Conservation (phyloP, 148 eudicot genomes). For the Amaranthus palmeri region DNA sequence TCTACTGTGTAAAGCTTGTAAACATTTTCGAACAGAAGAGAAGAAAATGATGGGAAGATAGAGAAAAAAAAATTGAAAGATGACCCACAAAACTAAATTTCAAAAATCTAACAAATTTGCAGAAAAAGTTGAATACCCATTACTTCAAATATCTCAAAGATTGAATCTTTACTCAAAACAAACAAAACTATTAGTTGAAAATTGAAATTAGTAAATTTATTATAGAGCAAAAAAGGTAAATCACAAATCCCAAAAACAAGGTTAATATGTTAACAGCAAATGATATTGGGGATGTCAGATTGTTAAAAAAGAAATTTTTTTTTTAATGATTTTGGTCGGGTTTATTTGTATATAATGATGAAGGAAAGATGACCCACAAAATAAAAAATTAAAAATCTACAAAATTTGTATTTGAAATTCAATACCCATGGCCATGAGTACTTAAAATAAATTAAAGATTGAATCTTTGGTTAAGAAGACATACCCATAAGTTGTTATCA, state of each 20-base stretch:
- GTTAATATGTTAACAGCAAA: too few species aligned
- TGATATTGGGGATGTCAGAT: too few species aligned
- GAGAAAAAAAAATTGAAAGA: constrained; percentile 14
- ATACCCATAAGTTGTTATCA: constrained; percentile 27
- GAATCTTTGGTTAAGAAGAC: constrained; percentile 16
- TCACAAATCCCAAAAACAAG: too few species aligned
- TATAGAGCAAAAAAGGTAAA: too few species aligned
- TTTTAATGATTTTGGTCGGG: too few species aligned
- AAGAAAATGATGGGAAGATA: constrained; percentile 18
- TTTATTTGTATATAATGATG: too few species aligned
- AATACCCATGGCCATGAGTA: neutral
- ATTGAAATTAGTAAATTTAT: too few species aligned
- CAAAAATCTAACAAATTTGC: neutral
- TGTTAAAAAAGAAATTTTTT: too few species aligned
- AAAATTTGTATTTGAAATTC: neutral
- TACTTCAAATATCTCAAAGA: neutral
- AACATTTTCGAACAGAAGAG: constrained; percentile 15
- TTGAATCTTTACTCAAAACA: too few species aligned
- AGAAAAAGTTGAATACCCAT: neutral
- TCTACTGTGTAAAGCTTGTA: constrained; percentile 18
- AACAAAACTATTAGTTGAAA: too few species aligned
- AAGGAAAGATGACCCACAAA: neutral
- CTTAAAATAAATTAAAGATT: constrained; percentile 15
- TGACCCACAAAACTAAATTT: constrained; percentile 5
- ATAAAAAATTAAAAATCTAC: neutral